Base-by-base conservation (phyloP, 75 land plant genomes). In the Pinus albicaulis region DNA sequence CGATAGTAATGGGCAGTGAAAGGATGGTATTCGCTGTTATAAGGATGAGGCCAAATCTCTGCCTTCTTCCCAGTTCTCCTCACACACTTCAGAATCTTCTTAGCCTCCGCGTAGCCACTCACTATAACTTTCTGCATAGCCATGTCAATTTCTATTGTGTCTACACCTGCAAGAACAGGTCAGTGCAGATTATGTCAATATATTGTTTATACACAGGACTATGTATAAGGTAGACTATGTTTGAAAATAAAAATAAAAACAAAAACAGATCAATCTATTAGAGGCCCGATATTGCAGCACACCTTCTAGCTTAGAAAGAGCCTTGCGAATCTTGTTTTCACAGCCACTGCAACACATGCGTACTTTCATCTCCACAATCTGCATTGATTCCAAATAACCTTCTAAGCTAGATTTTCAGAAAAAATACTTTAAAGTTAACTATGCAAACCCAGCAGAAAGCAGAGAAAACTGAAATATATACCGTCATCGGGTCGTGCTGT, bases 91-190 rank as follows among this genome's bases (percentile, higher is more conserved):
- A 87, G 81, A 60, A 90, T 86, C 78, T 87, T 84, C 75, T 81
- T 78, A 13, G 84, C 86, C 48, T 90, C 88, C 7, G 79, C 79
- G 55, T 74, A 85, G 3, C 94, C 94, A 25, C 81, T 92, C 34
- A 92, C 94, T 10, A 90, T 92, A 73, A 92, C 94, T 62, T 92
- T 92, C 65, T 92, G 90, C 81, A 71, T 69, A 76, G 16, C 64
- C 92, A 86, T 81, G 79, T 90, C 92, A 17, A 72, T 72, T 7
- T 72, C 74, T 5, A 72, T 55, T 26, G 31, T 53, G 23, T 72
- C 56, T 26, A 72, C 56, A 7, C 74, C 74, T 72, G 57, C 17
- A 19, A 57, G 6, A 25, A 36, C 19, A 26, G 17, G 17, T 38
- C 44, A 12, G 73, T n/a, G 55, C 26, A 24, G 5, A 31, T 5